These are phyloP conservation scores for Hypoxylon crocopeplum DNA, from an alignment of 495 filamentous ascomycete genomes.

Conservation along the genomic window DNA sequence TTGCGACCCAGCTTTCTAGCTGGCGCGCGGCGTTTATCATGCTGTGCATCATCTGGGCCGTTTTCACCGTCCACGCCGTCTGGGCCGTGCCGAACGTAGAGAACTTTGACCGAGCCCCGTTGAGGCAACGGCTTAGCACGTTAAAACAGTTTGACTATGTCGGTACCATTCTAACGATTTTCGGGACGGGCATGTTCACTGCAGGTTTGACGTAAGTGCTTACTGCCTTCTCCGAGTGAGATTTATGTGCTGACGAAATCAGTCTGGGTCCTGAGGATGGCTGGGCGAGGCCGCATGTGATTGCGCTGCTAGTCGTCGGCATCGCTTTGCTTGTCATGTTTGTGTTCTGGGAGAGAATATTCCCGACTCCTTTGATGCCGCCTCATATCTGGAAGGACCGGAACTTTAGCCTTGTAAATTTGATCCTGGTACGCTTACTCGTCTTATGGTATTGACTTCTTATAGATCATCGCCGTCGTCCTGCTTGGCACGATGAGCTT, in stretches of 20 bases:
- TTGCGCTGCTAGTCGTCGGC: slow-evolving; percentile 66
- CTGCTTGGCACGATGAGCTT: slow-evolving; percentile 63
- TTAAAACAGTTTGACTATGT: slow-evolving; percentile 67
- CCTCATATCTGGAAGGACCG: slow-evolving; percentile 60
- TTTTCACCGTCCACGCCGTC: slow-evolving; percentile 62
- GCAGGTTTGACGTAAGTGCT: slow-evolving; percentile 65
- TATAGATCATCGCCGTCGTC: slow-evolving; percentile 57
- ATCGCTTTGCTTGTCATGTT: slow-evolving; percentile 62
- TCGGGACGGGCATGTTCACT: slow-evolving; percentile 70
- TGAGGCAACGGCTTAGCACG: slow-evolving; percentile 48
- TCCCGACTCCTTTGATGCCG: slow-evolving; percentile 60
- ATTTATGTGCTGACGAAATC: slow-evolving; percentile 17
- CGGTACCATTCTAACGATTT: slow-evolving; percentile 66
- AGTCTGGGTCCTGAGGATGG: slow-evolving; percentile 58
- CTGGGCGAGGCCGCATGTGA: slow-evolving; percentile 67
- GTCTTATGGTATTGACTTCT: slow-evolving; percentile 25
- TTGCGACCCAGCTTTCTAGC: slow-evolving; percentile 65
- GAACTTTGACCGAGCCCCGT: slow-evolving; percentile 51
- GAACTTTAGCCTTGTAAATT: slow-evolving; percentile 59
- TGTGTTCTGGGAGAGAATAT: slow-evolving; percentile 64
- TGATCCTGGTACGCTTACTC: slow-evolving; percentile 20
- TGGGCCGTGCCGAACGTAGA: slow-evolving; percentile 70
- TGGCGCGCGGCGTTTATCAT: slow-evolving; percentile 71
- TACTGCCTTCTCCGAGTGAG: neutral
- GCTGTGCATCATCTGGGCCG: slow-evolving; percentile 66